These are phyloP conservation scores for Zostera marina DNA, from an alignment of 116 monocot species.

Conservation along the genomic window DNA sequence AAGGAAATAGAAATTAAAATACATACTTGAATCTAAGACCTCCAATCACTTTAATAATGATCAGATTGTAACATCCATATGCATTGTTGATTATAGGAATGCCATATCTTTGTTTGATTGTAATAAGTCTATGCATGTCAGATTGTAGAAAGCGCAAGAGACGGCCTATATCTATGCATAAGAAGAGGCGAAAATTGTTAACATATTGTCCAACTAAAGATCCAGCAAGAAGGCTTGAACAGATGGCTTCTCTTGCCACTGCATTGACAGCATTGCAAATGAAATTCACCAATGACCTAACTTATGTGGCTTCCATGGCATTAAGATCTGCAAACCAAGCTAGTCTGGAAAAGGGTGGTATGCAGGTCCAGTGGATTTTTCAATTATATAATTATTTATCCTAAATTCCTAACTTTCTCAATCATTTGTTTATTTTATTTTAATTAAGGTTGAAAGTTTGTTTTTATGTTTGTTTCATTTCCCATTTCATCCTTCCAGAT, in stretches of 20 bases:
- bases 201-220: conserved; percentile 65
- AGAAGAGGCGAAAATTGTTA: conserved; percentile 77
- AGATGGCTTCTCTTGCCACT: conserved; percentile 93
- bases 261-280: conserved; percentile 54
- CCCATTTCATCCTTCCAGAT: conserved; percentile 20
- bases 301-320: conserved; percentile 50
- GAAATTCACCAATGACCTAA: conserved; percentile 69
- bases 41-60: too few relatives aligned
- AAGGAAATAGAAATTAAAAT: too few relatives aligned
- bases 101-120: too few relatives aligned
- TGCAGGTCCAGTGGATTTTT: conserved; percentile 51
- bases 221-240: conserved; percentile 39
- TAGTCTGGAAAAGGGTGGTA: conserved; percentile 54
- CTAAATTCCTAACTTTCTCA: too few relatives aligned
- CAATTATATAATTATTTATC: too few relatives aligned
- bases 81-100: too few relatives aligned
- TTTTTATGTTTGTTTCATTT: neutral
- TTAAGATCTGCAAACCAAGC: conserved; percentile 56
- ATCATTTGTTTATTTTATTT: too few relatives aligned
- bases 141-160: conserved; percentile 45
- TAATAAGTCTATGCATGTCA: neutral
- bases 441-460: neutral
- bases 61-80: too few relatives aligned
- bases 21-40: too few relatives aligned
- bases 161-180: conserved; percentile 34